A percentile compares a stretch with the other conserved stretches of the same genome.
phyloP scores from a whole-genome alignment of 75 land plant species.

The Pinus albicaulis region DNA sequence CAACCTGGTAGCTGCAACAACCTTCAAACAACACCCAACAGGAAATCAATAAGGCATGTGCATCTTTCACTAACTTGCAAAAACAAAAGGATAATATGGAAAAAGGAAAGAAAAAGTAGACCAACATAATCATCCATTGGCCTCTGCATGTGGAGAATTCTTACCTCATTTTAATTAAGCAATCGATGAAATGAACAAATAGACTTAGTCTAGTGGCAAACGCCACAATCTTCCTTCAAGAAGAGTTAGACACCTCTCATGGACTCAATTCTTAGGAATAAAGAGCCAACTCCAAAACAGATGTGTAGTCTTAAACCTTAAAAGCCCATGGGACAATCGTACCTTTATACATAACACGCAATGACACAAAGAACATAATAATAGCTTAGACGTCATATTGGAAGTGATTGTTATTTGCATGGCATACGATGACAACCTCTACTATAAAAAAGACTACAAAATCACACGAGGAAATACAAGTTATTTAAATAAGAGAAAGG shows the following conservation, averaged over 20 bases:
- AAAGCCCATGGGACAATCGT: not conserved
- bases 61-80: slow-evolving; percentile 1
- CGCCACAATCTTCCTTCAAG: not conserved
- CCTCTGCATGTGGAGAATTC: not conserved
- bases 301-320: too few species aligned
- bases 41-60: not conserved
- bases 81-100: not conserved
- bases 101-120: not conserved
- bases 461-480: too few species aligned
- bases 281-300: not conserved
- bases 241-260: not conserved
- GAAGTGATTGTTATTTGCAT: too few species aligned
- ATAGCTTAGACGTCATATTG: too few species aligned
- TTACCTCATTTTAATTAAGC: not conserved
- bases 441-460: too few species aligned
- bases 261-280: not conserved
- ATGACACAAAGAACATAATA: not conserved
- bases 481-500: too few species aligned
- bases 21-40: slow-evolving; percentile 28
- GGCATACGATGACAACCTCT: too few species aligned
- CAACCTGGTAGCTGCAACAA: slow-evolving; percentile 62
- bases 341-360: not conserved
- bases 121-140: not conserved
- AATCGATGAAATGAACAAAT: not conserved
- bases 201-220: not conserved